Evolutionary conservation across 2,329 filamentous ascomycete genomes (phyloP), one percentile per base, ranked within the genome.

Genomic region (Gnomoniopsis sp.): DNA sequence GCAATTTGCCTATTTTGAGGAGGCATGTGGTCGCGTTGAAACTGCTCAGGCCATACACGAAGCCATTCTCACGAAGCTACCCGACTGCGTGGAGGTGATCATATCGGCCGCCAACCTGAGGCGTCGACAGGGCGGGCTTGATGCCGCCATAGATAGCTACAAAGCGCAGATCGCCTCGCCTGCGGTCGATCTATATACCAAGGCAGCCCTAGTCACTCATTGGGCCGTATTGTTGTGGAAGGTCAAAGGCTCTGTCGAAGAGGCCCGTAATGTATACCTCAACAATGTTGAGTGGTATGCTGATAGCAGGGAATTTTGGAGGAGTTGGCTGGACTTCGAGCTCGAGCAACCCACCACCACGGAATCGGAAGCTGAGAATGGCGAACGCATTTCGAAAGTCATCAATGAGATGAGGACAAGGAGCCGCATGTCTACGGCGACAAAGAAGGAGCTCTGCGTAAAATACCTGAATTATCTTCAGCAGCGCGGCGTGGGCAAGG

Each of bases 1-100:
- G 61, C 90, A 96, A 70, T 98, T 93, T 77, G 93, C 95, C 15
- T 91, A 93, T 66, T 97, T 97, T 64, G 95, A 99, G 71, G 95
- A 99, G 75, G 89, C 90, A 73, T 82, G 84, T 44, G 90, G 86
- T 4, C 86, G 91, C 43, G 77, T 88, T 26, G 88, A 90, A 62
- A 82, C 96, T 41, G 91, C 93, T 12, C 85, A 88, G 60, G 92
- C 90, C 59, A 93, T 99, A 57, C 90, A 97, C 69, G 82, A 88
- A 50, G 88, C 90, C 1, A 88, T 99, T 55, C 79, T 98, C 34
- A 77, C 87, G 64, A 81, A 82, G 59, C 76, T 96, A 17, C 92
- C 93, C 0, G 88, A 90, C 64, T 90, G 93, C 64, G 82, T 96
- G 49, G 92, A 97, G 72, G 91, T 90, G 1, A 91, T 98, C 63